Base-by-base conservation (phyloP, 1,284 basidiomycete species). In the Cutaneotrichosporon spelunceum region DNA sequence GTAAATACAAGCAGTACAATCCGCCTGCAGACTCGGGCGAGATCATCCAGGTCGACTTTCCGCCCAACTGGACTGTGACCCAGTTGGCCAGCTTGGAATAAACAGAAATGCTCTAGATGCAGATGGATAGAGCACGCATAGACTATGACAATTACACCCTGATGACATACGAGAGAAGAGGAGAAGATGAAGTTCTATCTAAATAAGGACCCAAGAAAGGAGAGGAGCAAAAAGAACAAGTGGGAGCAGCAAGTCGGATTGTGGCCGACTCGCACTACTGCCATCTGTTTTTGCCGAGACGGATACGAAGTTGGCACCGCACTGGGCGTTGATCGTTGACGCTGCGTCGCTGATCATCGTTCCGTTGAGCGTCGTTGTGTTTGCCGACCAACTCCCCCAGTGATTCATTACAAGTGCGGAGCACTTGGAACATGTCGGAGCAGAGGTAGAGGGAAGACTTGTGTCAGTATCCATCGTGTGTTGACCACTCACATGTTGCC, bases 361-460 rank as follows among this genome's bases (percentile, higher is more conserved):
- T 8, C 59, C 9, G 56, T 78, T 78, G 33, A 78, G 64, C 2
- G 73, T 68, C 14, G 73, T 57, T 5, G 70, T 68, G 53, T 66
- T 67, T 36, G 64, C 52, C 7, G 64, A 53, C 47, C 64, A 70
- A 1, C 61, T 34, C 27, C 60, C 63, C 55, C 72, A 70, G 29
- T 70, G 68, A 57, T 70, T 68, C 54, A 79, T 67, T 3, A 79
- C 65, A 14, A 68, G 63, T 16, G 61, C 60, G 0, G 75, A 77
- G 59, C 78, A 79, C 29, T 65, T 58, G 0, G 78, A 78, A 60
- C 78, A 79, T 0, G 75, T 75, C 1, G 78, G 76, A 23, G 45
- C 69, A 16, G 71, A 69, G 21, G 71, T 66, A 0, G 70, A 29
- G 0, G 76, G 78, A 4, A 78, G 64, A 3, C 76, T 77, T 57